Percentiles rank a stretch among this genome's conserved stretches.
phyloP scores from a whole-genome alignment of 257 asterid genomes.

The Cynanchum wilfordii region DNA sequence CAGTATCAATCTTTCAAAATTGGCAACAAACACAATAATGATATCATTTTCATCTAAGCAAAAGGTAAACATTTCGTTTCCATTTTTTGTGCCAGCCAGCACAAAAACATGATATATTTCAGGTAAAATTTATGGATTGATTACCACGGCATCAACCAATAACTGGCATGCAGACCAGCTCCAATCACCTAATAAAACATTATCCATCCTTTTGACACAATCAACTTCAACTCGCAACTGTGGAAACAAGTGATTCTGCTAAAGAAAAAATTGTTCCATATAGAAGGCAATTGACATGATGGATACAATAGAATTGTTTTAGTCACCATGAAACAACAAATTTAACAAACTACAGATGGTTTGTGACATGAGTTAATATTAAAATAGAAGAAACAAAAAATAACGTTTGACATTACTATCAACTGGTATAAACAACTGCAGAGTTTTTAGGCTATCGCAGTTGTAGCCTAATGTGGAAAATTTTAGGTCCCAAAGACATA shows the following conservation, averaged over 20 bases:
- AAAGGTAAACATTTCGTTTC: background rate
- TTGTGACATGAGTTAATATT: background rate
- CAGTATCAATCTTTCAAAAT: background rate
- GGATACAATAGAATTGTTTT: background rate
- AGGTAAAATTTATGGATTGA: background rate
- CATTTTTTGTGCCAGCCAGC: background rate
- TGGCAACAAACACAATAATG: background rate
- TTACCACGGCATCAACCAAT: background rate
- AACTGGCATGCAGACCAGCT: background rate
- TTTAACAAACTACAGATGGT: background rate
- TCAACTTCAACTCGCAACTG: background rate
- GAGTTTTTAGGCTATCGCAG: background rate
- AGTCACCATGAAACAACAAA: background rate
- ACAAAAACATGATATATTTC: background rate
- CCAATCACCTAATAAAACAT: background rate
- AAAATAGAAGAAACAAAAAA: background rate
- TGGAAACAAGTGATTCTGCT: background rate
- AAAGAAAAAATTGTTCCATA: background rate
- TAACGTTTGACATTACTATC: background rate
- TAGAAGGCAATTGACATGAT: background rate
- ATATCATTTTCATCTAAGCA: background rate
- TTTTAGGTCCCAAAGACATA: constrained; percentile 1
- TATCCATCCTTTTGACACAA: background rate
- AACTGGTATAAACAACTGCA: background rate
- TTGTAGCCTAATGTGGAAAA: background rate